Base-by-base conservation (phyloP, 2,329 filamentous ascomycete genomes). In the Botryosphaeria agaves region DNA sequence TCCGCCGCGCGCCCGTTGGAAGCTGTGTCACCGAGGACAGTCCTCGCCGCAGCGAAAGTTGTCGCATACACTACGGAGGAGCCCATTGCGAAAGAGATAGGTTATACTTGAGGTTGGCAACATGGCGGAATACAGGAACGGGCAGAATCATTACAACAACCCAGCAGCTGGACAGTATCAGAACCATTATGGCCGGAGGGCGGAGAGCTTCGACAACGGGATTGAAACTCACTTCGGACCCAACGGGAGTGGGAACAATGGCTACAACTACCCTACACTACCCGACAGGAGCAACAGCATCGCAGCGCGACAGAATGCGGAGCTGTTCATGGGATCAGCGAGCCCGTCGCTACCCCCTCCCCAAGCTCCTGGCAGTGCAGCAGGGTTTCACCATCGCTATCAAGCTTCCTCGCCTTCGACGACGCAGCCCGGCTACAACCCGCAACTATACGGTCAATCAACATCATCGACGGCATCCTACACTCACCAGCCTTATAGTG, bases 151-250 rank as follows among this genome's bases (percentile, higher is more conserved):
- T n/a, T 53, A 62, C 38, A 63, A 60, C 42, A 57, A 64, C 36
- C 51, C 43, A 38, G 46, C 55, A 25, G 58, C 56, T 34, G 36
- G 38, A 35, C 47, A 46, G 26, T 51, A 53, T 34, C 48, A 49
- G 32, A 47, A 48, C 35, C 33, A 44, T n/a, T 46, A 53, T 37
- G 39, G 60, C 37, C 56, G 56, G 35, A 64, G 78, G 40, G 66
- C 71, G 39, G 66, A 70, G 29, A 87, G 77, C 58, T 84, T 81
- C 58, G 75, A 83, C 50, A 71, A 66, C 40, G 79, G 76, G 39
- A 81, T 89, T 50, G 79, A 87, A 49, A 59, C 63, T 28, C 55
- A 59, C 29, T 69, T 72, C 32, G 55, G 57, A 34, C 52, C 56
- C 34, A 32, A 47, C 7, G 31, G 45, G 7, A 41, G 42, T 26